Conservation (phyloP, 2,329 filamentous ascomycete species). For the Alternaria atra region DNA sequence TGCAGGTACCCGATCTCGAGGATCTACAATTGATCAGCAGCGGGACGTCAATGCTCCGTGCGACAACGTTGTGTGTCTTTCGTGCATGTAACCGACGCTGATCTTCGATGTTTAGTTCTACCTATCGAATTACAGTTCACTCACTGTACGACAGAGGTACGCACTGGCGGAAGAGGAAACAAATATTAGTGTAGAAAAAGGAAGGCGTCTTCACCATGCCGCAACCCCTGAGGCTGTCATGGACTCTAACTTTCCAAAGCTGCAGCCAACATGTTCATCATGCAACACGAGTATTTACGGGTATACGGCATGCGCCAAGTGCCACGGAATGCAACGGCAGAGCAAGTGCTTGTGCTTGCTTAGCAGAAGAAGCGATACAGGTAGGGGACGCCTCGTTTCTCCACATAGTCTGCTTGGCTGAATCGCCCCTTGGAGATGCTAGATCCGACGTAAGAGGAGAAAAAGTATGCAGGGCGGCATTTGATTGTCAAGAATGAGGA, state of each 20-base stretch:
- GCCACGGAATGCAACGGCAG: neutral
- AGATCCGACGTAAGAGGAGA: neutral
- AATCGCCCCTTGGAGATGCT: neutral
- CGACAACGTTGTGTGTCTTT: neutral
- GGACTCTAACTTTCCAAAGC: neutral
- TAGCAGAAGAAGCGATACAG: constrained; percentile 4
- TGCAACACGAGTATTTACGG: constrained; percentile 3
- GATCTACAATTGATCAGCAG: constrained; percentile 5
- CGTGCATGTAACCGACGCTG: neutral
- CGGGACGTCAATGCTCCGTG: neutral
- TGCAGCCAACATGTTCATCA: neutral
- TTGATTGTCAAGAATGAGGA: neutral
- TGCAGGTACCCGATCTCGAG: neutral
- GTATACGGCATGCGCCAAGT: constrained; percentile 4
- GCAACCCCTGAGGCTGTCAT: neutral
- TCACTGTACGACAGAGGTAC: neutral
- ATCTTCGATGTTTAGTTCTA: neutral
- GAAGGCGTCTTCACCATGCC: neutral
- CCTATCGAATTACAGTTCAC: neutral
- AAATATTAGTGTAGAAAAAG: neutral
- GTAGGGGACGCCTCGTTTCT: constrained; percentile 2
- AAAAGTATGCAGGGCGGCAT: neutral
- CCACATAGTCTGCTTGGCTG: neutral
- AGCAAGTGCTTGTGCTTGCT: neutral
- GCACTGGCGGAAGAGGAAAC: neutral